These are phyloP conservation scores for Stagonosporopsis cucurbitacearum DNA, from an alignment of 2,329 filamentous ascomycete species.

Conservation along the genomic window DNA sequence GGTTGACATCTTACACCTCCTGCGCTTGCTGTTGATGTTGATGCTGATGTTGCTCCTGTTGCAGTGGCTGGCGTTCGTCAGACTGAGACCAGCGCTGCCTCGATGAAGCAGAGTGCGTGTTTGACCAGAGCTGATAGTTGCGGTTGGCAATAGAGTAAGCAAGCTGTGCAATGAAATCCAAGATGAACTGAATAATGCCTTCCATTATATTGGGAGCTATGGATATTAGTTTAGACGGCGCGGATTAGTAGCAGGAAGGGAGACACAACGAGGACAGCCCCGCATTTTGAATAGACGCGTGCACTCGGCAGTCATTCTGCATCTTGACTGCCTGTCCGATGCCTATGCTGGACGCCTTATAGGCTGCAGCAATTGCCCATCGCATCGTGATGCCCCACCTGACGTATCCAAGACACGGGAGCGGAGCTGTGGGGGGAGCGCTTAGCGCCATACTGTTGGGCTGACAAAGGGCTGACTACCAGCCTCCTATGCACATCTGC, in stretches of 20 bases:
- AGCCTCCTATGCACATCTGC: neutral
- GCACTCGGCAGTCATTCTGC: neutral
- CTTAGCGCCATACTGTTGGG: neutral
- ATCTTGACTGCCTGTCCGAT: neutral
- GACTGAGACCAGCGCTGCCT: conserved; percentile 8
- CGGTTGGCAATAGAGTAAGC: neutral
- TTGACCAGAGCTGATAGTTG: conserved; percentile 11
- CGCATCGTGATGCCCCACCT: neutral
- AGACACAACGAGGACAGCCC: neutral
- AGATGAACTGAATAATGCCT: conserved; percentile 3
- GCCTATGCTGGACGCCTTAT: conserved; percentile 5
- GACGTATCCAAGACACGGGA: neutral
- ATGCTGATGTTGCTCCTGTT: conserved; percentile 3
- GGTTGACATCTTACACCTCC: conserved; percentile 7
- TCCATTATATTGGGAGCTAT: conserved; percentile 10
- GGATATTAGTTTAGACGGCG: conserved; percentile 2
- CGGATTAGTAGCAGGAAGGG: conserved; percentile 4
- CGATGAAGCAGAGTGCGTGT: conserved; percentile 6
- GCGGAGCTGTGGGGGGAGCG: neutral
- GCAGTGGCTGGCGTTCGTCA: conserved; percentile 15
- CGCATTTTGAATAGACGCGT: conserved; percentile 2
- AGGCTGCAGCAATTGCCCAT: conserved; percentile 6
- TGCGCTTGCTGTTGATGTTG: neutral
- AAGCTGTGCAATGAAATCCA: conserved; percentile 2
- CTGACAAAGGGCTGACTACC: conserved; percentile 10